Base-by-base conservation (phyloP, 306 rosid species). In the Medicago arabica region DNA sequence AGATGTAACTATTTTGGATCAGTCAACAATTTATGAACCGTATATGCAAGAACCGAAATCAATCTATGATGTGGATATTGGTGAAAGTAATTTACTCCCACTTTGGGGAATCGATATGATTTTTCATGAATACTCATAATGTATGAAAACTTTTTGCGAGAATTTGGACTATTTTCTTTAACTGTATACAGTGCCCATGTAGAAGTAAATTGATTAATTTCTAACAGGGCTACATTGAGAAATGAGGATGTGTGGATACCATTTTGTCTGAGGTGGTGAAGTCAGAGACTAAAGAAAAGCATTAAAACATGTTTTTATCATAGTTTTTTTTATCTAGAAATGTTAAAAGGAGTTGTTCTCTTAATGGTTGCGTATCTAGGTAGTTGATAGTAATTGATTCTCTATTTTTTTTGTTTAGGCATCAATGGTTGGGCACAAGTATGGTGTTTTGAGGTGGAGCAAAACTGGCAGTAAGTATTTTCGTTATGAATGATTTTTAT, bases 361-460 rank as follows among this genome's bases (percentile, higher is more conserved):
- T 64, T 64, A 50, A 62, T 78, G 46, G 19, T 69, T 49, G 41
- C n/a, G 38, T 61, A 38, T 60, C 55, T 49, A 34, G 4, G 15
- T 70, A 21, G 38, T 78, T 54, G 12, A 21, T 39, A 25, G 72
- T 58, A 63, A 18, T 57, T 21, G 58, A 16, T 62, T 72, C 23
- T 63, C 61, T 71, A 5, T 19, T 66, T 51, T 51, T 34, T 71
- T 54, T 77, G 59, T 75, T 72, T 85, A 95, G 99, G 99, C 99
- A 55, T 95, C 99, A 76, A 83, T 95, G 88, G 97, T 95, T 76
- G 99, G 97, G 68, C 84, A 95, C 85, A 95, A 95, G 83, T 95
- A 95, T 57, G 99, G 99, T 50, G 96, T 90, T 70, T 87, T 92
- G 75, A 85, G 97, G 80, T 95, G 97, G 96, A 92, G 99, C 82